Evolutionary conservation across 2,329 filamentous ascomycete species (phyloP), one percentile per base, ranked within the genome.

Genomic region (Penicillium nordicum): DNA sequence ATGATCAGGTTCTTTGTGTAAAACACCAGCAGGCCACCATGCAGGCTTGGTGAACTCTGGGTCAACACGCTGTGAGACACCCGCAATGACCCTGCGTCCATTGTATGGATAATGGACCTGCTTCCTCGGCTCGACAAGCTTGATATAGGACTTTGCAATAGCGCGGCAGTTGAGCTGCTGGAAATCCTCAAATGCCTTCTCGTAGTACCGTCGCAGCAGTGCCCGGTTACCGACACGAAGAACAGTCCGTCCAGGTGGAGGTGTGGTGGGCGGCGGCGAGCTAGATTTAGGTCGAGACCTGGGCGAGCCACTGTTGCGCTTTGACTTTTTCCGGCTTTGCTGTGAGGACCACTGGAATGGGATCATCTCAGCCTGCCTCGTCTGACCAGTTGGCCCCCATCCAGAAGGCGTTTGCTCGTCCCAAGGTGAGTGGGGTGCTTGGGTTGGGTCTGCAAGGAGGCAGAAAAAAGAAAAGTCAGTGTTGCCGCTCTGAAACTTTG

Each of bases 21-120:
- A 60, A 5, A 73, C 71, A 10, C 65, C 69, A 12, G 60, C 41
- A 1, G 71, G 71, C 71, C 71, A 73, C 71, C 71, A 72, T 7
- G 57, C 64, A 3, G 71, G 71, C 51, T 72, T 73, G 10, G 71
- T 73, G 43, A 63, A 48, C 50, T 73, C 71, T 0, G 71, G 71
- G 40, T 72, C 66, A 14, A 70, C 64, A 36, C 68, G 62, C 48
- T 70, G 67, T 8, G 70, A 64, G 3, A 64, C 60, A 7, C 71
- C 71, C 1, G 63, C 63, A 30, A 71, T 66, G 16, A 67, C 60
- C 42, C 67, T 72, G 14, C 67, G 66, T 37, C 71, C 78, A 61
- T 80, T 80, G 62, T 80, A 80, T 3, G 78, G 78, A 60, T 77
- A 74, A 46, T 74, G 76, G 3, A 76, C 75, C 64, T 80, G 78